Conservation (phyloP, 345 rosid genomes). For the Rhizophora mangle region DNA sequence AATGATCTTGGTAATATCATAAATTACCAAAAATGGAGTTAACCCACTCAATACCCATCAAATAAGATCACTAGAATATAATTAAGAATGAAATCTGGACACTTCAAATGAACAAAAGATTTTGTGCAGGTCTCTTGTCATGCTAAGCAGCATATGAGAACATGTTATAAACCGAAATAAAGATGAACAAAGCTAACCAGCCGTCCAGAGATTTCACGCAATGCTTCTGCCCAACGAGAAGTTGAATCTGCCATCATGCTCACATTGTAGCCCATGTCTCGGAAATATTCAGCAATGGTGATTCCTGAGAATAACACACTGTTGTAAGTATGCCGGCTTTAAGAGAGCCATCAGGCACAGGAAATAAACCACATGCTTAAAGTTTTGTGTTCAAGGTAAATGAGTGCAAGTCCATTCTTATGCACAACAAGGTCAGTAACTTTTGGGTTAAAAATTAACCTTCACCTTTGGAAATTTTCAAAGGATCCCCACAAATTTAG, state of each 20-base stretch:
- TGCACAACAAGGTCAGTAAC: neutral
- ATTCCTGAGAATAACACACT: conserved; percentile 52
- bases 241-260: conserved; percentile 99
- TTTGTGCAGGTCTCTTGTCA: neutral
- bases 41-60: no score
- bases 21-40: no score
- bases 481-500: no score
- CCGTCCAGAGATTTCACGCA: conserved; percentile 99
- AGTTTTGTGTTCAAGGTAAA: neutral
- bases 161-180: neutral
- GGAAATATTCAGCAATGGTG: conserved; percentile 95
- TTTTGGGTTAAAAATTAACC: no score
- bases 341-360: neutral
- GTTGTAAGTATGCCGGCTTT: neutral
- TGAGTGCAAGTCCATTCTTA: neutral
- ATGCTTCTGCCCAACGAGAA: conserved; percentile 99
- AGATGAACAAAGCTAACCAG: conserved; percentile 50
- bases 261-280: conserved; percentile 99
- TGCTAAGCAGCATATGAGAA: neutral
- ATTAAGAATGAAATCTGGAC: no score
- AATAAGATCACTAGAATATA: no score
- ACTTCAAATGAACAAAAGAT: neutral
- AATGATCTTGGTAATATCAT: no score
- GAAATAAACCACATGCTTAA: neutral
- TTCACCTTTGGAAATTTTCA: no score